A percentile compares a stretch with the other conserved stretches of the same genome.
Evolutionary conservation across 2,329 filamentous ascomycete species (phyloP).

Genomic region (Fusarium sarcochroum): DNA sequence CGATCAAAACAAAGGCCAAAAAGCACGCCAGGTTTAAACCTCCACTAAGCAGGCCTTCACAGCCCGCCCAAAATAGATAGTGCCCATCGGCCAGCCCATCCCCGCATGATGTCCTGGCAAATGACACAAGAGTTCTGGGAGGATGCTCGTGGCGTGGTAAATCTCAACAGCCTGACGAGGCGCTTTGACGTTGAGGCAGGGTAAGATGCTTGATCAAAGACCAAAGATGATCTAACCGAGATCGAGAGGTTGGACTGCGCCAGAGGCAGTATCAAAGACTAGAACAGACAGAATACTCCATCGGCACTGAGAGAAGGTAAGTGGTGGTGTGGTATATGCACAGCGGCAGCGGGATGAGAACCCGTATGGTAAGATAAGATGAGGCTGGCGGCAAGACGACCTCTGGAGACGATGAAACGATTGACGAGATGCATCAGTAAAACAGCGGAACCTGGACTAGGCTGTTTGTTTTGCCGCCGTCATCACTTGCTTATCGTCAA

Average conservation of each 20-base stretch:
- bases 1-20: conserved; percentile 19
- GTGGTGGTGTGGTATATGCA: conserved; percentile 19
- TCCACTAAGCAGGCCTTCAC: conserved; percentile 29
- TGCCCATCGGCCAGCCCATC: conserved; percentile 37
- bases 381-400: conserved; percentile 33
- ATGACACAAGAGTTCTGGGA: conserved; percentile 35
- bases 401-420: conserved; percentile 26
- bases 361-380: conserved; percentile 24
- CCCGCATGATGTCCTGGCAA: conserved; percentile 43
- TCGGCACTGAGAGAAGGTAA: conserved; percentile 24
- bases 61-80: conserved; percentile 44
- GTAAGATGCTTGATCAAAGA: conserved; percentile 31
- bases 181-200: conserved; percentile 32
- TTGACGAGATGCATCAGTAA: conserved; percentile 17
- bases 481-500: conserved; percentile 37
- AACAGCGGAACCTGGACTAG: conserved; percentile 5
- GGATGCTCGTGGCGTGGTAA: conserved; percentile 32
- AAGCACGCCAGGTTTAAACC: conserved; percentile 34
- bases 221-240: conserved; percentile 43
- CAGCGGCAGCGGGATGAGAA: conserved; percentile 12
- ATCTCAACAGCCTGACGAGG: conserved; percentile 28
- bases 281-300: conserved; percentile 20
- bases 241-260: conserved; percentile 36
- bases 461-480: conserved; percentile 37
- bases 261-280: conserved; percentile 30